A percentile compares a stretch with the other conserved stretches of the same genome.
Conservation (phyloP, 2,329 filamentous ascomycete genomes). For the Beauveria rudraprayagi region DNA sequence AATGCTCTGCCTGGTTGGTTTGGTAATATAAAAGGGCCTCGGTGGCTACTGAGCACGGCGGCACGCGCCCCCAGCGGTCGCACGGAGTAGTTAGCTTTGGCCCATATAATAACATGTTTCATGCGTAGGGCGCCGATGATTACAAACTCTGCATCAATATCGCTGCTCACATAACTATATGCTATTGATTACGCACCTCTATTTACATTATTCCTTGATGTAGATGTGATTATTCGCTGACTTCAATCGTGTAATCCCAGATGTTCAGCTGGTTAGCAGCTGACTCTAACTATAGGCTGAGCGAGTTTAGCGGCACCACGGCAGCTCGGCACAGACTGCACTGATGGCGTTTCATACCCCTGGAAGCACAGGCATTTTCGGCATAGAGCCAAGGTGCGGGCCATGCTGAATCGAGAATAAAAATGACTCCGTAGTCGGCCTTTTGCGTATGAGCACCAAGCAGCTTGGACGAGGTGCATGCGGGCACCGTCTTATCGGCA, state of each 20-base stretch:
- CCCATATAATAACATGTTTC: background rate
- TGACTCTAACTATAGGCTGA: background rate
- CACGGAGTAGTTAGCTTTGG: background rate
- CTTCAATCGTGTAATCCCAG: background rate
- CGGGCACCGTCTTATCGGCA: background rate
- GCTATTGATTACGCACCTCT: background rate
- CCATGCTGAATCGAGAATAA: background rate
- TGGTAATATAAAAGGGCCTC: background rate
- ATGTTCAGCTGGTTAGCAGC: background rate
- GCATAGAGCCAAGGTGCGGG: background rate
- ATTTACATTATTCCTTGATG: background rate
- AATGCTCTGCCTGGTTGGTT: background rate
- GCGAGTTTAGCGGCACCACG: background rate
- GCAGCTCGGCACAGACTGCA: background rate
- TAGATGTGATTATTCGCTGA: background rate
- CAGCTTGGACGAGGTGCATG: background rate
- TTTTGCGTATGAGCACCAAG: too few relatives aligned
- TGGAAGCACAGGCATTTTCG: background rate
- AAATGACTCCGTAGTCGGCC: too few relatives aligned
- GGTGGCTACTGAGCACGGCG: background rate
- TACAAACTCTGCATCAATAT: background rate
- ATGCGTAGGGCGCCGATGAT: background rate
- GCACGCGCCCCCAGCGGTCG: background rate
- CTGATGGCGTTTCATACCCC: background rate
- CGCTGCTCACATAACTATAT: background rate